Evolutionary conservation across 2,329 filamentous ascomycete species (phyloP), one percentile per base, ranked within the genome.

Genomic region (Xylariaceae sp.): DNA sequence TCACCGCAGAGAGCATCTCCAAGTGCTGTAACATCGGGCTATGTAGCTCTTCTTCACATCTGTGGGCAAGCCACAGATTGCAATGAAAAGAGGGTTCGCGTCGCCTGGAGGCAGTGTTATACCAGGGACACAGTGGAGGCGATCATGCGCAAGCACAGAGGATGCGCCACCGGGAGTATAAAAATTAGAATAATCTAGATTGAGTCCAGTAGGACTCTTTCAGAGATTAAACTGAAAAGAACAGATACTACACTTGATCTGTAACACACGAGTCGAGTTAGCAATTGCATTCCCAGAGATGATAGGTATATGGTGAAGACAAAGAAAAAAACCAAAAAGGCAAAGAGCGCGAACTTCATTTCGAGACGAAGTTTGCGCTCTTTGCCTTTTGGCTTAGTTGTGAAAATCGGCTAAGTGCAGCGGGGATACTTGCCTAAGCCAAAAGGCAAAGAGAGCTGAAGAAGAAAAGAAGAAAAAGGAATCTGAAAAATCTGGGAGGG

Each of bases 151-250:
- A 87, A 88, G 86, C 83, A 77, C 82, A 87, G 85, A 80, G 83
- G 78, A 60, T 58, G 69, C 65, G 60, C 65, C 67, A 71, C 79
- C 59, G 53, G 1, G 61, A 5, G 52, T 69, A 59, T 76, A 89
- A 89, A 86, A 87, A 91, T 89, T 79, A 77, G 85, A 82, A 82
- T 89, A 90, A 91, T 89, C 85, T 82, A 76, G 77, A 79, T 80
- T 81, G 77, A 76, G 75, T 75, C 76, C 82, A 77, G 59, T 87
- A 81, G 83, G 77, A 76, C 77, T 78, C 80, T 90, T 88, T 86
- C 86, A 91, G 87, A 87, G 85, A 90, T 90, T 90, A 91, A 90
- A 90, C 87, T 91, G 85, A 89, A 87, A 90, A 90, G 87, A 91
- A 90, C 86, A 89, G 86, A 89, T 90, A 90, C 86, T 90, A 89